phyloP scores from a whole-genome alignment of 23 red algal species.

The Gracilaria caudata region DNA sequence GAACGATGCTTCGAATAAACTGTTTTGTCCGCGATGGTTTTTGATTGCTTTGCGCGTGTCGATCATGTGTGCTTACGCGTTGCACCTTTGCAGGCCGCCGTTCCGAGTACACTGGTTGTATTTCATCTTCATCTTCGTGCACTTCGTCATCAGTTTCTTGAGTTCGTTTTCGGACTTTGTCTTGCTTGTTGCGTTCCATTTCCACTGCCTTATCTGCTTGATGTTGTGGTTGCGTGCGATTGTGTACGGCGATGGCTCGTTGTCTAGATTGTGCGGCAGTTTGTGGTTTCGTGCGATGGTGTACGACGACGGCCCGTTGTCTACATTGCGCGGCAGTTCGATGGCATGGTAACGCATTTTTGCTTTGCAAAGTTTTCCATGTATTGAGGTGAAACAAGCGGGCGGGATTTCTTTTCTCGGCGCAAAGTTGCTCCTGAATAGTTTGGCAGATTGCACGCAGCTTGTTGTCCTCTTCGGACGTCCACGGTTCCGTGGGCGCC shows the following conservation, averaged over 20 bases:
- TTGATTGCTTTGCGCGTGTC: not conserved
- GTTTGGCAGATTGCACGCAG: not conserved
- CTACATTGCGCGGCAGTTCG: constrained; percentile 1
- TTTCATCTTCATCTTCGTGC: constrained; percentile 2
- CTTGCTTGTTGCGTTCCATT: not conserved
- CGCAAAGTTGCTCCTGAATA: not conserved
- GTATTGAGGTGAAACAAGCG: not conserved
- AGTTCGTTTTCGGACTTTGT: not conserved
- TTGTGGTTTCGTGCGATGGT: no score
- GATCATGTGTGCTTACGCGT: not conserved
- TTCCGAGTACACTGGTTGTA: not conserved
- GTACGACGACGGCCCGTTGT: not conserved
- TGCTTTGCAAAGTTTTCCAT: not conserved
- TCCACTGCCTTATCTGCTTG: not conserved
- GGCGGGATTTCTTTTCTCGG: no score
- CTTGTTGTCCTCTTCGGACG: constrained; percentile 10
- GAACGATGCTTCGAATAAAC: constrained; percentile 30
- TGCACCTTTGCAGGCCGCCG: not conserved
- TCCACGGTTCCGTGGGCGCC: not conserved
- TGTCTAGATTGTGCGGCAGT: no score
- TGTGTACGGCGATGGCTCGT: not conserved
- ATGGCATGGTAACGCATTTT: not conserved
- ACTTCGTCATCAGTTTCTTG: not conserved
- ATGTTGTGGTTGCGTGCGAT: no score
- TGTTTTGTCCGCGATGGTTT: not conserved